A percentile compares a stretch with the other conserved stretches of the same genome.
phyloP scores from a whole-genome alignment of 768 basidiomycete species.

The Lactifluus pinguis region DNA sequence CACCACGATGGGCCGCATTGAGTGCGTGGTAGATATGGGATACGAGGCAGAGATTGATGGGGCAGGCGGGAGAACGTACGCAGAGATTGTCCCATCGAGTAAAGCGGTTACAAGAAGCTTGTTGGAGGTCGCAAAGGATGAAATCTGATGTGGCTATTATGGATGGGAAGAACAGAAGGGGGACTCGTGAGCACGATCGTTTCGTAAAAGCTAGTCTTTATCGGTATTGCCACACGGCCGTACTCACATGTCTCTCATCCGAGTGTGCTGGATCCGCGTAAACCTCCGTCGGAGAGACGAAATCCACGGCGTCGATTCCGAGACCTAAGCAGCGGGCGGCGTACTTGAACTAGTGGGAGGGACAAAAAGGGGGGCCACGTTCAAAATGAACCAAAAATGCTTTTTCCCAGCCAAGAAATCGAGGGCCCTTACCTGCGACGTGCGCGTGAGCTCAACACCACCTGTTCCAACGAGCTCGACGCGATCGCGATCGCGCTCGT shows the following conservation, averaged over 20 bases:
- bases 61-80: constrained; percentile 8
- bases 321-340: constrained; percentile 9
- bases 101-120: constrained; percentile 14
- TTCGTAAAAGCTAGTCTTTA: not conserved
- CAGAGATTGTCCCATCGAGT: constrained; percentile 17
- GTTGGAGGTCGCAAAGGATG: constrained; percentile 14
- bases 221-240: not conserved
- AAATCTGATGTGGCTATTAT: constrained; percentile 16
- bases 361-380: not conserved
- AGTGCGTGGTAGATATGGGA: not conserved
- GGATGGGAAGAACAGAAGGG: not conserved
- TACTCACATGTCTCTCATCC: constrained; percentile 17
- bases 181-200: not conserved
- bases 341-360: constrained; percentile 10
- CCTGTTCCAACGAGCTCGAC: constrained; percentile 12
- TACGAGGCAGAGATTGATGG: not conserved
- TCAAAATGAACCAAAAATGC: not conserved
- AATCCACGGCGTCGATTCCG: constrained; percentile 11
- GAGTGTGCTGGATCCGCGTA: constrained; percentile 18
- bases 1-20: not conserved
- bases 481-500: constrained; percentile 18
- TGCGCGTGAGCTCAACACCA: constrained; percentile 9
- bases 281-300: constrained; percentile 11
- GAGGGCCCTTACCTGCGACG: constrained; percentile 8
- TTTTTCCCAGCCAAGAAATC: not conserved